Conservation (phyloP, 2,329 filamentous ascomycete species). For the Coniochaeta hoffmannii region DNA sequence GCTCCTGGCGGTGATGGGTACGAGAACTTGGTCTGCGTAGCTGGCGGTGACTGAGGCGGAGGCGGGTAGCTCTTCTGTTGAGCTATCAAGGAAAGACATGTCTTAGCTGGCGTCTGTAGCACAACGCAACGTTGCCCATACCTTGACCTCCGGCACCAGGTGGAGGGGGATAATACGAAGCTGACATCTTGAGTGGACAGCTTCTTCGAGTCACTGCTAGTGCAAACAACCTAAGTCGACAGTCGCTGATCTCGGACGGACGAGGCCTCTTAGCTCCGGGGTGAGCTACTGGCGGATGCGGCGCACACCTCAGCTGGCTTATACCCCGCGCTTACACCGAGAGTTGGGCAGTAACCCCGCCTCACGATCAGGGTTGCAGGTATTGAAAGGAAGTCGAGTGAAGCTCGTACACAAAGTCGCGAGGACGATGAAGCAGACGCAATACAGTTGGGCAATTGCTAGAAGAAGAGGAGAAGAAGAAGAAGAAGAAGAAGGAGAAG, state of each 20-base stretch:
- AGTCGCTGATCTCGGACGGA: neutral
- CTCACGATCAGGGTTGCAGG: neutral
- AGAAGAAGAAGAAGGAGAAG: neutral
- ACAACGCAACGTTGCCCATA: constrained; percentile 3
- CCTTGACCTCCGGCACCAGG: neutral
- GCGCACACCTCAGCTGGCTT: neutral
- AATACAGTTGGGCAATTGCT: no score
- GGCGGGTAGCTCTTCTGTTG: constrained; percentile 24
- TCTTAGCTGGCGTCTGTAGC: neutral
- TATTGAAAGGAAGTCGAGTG: neutral
- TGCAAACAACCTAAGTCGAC: neutral
- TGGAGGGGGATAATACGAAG: neutral
- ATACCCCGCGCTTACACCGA: neutral
- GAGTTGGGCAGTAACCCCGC: neutral
- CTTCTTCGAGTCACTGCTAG: neutral
- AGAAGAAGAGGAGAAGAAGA: no score
- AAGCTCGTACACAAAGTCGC: neutral
- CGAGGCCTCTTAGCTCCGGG: neutral
- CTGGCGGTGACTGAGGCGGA: constrained; percentile 27
- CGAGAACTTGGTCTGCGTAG: constrained; percentile 27
- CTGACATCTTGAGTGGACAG: constrained; percentile 16
- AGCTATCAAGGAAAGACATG: constrained; percentile 6
- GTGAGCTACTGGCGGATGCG: neutral
- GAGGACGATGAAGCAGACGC: neutral
- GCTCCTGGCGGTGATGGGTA: constrained; percentile 22